Evolutionary conservation across 1,284 basidiomycete genomes (phyloP), one percentile per base, ranked within the genome.

Genomic region (Rugosomyces carneus): DNA sequence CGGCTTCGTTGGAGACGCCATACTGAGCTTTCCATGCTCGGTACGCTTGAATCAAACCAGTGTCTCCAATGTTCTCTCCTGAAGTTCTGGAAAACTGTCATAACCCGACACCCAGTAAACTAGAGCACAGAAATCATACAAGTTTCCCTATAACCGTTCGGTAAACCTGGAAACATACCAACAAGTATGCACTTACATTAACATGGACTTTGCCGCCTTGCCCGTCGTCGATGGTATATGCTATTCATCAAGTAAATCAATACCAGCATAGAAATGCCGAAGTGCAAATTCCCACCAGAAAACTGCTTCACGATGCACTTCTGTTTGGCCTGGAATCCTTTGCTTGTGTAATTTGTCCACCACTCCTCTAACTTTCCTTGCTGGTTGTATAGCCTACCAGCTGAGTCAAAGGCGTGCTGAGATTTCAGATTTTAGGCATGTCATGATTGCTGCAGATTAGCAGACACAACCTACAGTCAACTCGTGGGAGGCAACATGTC

Each of bases 331-430:
- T 91, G 73, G 72, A 96, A 99, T 2, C 84, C 85, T 50, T 80
- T 73, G 56, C 85, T 89, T 0, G 95, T 98, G 41, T 73, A 70
- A 54, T 89, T 84, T 29, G 86, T 85, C 87, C 87, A 92, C 88
- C 88, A 87, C 66, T 93, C 66, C 63, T 89, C 89, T 51, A 97
- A 75, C 72, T 93, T 82, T 63, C 89, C 77, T 57, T 84, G 60
- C 60, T 85, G 84, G 57, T 89, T 88, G 59, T 88, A 90, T 47
- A 89, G 62, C 34, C 91, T 74, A 8, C 95, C 95, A 36, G 88
- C 76, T 47, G 93, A 93, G 66, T 97, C 94, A 55, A 97, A 96
- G 1, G 92, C 92, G 60, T 97, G 93, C 77, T 91, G 38, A 45
- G 44, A 23, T 29, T 8, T 21, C 35, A 32, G 2, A 51, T 48